Conservation (phyloP, 768 basidiomycete genomes). For the Boletus insuetus region DNA sequence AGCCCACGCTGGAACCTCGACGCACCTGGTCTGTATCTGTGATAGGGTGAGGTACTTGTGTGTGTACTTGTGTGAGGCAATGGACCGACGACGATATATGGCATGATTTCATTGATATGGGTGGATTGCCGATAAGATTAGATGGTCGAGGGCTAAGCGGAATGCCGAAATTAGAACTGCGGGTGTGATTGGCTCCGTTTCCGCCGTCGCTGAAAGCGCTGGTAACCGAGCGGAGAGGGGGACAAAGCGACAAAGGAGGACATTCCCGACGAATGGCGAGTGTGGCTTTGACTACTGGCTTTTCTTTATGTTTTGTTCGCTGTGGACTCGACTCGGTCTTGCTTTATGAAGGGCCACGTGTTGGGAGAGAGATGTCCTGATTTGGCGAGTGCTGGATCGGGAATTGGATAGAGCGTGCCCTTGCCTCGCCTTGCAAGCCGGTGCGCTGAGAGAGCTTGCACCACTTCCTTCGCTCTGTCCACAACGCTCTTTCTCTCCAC, state of each 20-base stretch:
- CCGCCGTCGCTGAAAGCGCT: not conserved
- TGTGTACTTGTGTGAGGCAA: not conserved
- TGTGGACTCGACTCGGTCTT: not conserved
- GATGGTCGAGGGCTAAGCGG: slow-evolving; percentile 17
- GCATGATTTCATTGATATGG: slow-evolving; percentile 19
- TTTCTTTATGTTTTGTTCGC: not conserved
- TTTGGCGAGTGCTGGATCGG: slow-evolving; percentile 25
- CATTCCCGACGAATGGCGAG: too few species aligned
- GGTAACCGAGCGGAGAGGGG: not conserved
- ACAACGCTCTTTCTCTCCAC: slow-evolving; percentile 16
- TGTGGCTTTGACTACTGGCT: too few species aligned
- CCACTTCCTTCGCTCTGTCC: slow-evolving; percentile 13
- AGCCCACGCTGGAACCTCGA: slow-evolving; percentile 30
- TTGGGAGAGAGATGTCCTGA: slow-evolving; percentile 25
- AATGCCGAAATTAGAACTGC: slow-evolving; percentile 8
- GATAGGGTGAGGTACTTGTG: slow-evolving; percentile 11
- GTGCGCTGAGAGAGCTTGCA: slow-evolving; percentile 18
- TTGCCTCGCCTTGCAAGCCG: slow-evolving; percentile 32
- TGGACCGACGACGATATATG: slow-evolving; percentile 8
- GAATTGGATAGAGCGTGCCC: slow-evolving; percentile 31
- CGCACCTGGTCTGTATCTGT: slow-evolving; percentile 22
- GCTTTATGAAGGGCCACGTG: slow-evolving; percentile 26
- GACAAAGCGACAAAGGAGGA: slow-evolving; percentile 7
- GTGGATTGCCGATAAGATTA: slow-evolving; percentile 27
- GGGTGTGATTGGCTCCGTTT: not conserved